Base-by-base conservation (phyloP, 441 rosid species). In the Daphne laureola region DNA sequence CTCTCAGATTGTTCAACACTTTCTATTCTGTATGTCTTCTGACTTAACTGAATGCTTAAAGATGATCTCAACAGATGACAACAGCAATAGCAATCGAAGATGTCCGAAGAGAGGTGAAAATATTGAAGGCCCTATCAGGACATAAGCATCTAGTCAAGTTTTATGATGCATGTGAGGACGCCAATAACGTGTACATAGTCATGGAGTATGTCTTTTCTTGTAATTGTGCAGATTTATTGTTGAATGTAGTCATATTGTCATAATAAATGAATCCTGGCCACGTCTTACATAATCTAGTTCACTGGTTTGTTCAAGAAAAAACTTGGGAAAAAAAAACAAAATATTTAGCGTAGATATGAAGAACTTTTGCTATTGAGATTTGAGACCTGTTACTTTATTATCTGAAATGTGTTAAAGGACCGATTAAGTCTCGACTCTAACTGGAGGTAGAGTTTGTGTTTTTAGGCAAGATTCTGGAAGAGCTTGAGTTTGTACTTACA, bases 71-170 rank as follows among this genome's bases (percentile, higher is more conserved):
- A 54, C 90, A 90, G 97, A 90, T 90, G 97, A 90, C 96, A 35
- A 90, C 97, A 16, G 87, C 97, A 48, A 90, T 90, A 42, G 71
- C 97, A 35, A 90, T 90, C 51, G 97, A 90, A 74, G 97, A 90
- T 73, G 96, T 90, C 58, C 96, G 96, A 16, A 79, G 96, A 75
- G 97, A 90, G 77, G 97, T 87, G 66, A 90, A 84, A 68, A 75
- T 90, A 58, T 63, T 87, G 78, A 87, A 77, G 77, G 84, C 84
- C 17, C 66, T 90, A 55, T 87, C 96, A n/a, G 97, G 97, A 9
- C 97, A 90, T 67, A 78, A 67, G 68, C 77, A 90, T 78, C 72
- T 90, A 51, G 74, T 87, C 73, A 78, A 84, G 73, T 90, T 78
- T 53, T 75, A 72, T 64, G 97, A 90, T 79, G 94, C 96, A 64